Percentiles rank a stretch among this genome's conserved stretches.
Evolutionary conservation across 805 yeast species (phyloP).

Genomic region (Wickerhamomyces subpelliculosus): DNA sequence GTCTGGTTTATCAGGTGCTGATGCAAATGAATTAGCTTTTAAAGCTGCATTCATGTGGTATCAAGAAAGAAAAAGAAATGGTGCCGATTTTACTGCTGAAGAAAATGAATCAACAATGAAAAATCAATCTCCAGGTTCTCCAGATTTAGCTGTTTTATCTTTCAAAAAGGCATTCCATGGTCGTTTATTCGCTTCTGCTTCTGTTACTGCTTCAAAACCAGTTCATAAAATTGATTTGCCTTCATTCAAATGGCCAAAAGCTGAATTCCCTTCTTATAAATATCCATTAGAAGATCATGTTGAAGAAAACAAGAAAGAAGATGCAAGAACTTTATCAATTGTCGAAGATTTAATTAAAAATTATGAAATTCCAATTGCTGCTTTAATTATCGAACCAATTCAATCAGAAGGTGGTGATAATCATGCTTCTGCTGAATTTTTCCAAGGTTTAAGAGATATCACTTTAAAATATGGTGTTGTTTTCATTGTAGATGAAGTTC

Average conservation of each 20-base stretch:
- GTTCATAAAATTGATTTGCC: conserved; percentile 91
- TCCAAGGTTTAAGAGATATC: conserved; percentile 77
- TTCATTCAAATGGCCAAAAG: conserved; percentile 95
- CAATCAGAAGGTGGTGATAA: conserved; percentile 92
- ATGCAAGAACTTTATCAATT: conserved; percentile 67
- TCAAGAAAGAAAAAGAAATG: conserved; percentile 62
- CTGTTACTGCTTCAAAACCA: conserved; percentile 91
- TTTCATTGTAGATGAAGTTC: conserved; percentile 80
- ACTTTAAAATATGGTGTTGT: conserved; percentile 65
- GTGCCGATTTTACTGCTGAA: conserved; percentile 52
- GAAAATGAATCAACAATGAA: conserved; percentile 73
- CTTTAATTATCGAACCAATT: conserved; percentile 83
- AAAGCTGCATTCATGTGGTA: conserved; percentile 84
- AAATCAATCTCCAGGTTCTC: conserved; percentile 83
- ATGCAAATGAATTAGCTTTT: conserved; percentile 84
- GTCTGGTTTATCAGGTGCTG: conserved; percentile 81
- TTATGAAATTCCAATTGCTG: conserved; percentile 79
- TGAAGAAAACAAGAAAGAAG: conserved; percentile 67
- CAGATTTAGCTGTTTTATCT: conserved; percentile 78
- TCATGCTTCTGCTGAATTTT: conserved; percentile 70
- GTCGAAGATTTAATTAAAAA: conserved; percentile 64
- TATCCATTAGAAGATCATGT: conserved; percentile 73
- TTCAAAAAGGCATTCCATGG: conserved; percentile 93
- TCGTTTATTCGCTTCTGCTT: conserved; percentile 84
- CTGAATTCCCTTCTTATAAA: conserved; percentile 78